Base-by-base conservation (phyloP, 148 eudicot genomes). In the Rhododendron simsii region DNA sequence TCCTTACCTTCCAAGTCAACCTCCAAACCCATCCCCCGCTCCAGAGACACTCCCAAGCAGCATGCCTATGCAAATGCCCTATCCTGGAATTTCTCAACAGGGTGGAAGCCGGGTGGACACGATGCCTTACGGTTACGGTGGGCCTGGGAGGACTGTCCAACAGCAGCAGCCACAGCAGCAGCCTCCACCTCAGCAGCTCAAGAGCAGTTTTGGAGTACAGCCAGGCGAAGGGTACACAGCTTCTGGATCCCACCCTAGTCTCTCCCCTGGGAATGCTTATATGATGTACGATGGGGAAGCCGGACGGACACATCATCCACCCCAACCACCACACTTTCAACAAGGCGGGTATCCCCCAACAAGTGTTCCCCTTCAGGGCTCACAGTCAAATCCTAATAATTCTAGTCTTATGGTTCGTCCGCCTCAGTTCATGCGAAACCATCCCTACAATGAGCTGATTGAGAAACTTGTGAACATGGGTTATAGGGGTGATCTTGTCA, bases 391-490 rank as follows among this genome's bases (percentile, higher is more conserved):
- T 67, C 80, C 90, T 71, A 89, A 87, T 76, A 88, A 87, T 81
- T 83, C 84, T 79, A 88, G 88, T 89, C 83, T 89, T 35, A 86
- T 92, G 92, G 86, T 85, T 57, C 91, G 94, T 81, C 94, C 95
- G 0, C 92, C 92, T 53, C 98, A 93, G 83, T 93, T 89, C 65
- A 85, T 90, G 86, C 92, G 96, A 44, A 90, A 81, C 89, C 99
- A 95, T 87, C 99, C 98, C 11, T 94, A 94, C 90, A 92, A 89
- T 80, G 99, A 97, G 83, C 91, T 97, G 88, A 91, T 97, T 84
- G 98, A 97, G 80, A 95, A 95, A 90, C 78, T 97, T 91, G 98
- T 93, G 86, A 89, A 90, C 91, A 97, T 97, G 98, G 99, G 99
- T 79, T 97, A 95, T 84, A 89, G 99, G 85, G 96, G 96, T 44